These are phyloP conservation scores for Sparassis latifolia DNA, from an alignment of 1,284 basidiomycete species.

Conservation along the genomic window DNA sequence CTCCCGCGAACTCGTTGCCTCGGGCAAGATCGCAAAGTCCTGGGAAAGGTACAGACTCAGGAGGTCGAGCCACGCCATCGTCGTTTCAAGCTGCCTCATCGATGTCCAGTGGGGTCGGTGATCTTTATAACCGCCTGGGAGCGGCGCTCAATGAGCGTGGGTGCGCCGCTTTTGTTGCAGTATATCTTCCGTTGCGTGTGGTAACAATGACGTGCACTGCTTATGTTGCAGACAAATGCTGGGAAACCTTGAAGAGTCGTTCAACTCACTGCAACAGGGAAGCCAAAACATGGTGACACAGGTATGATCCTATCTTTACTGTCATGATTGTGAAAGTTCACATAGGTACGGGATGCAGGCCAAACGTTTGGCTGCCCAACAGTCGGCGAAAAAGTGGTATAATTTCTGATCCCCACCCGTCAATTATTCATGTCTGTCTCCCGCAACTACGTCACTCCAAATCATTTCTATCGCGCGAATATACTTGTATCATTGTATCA, in stretches of 20 bases:
- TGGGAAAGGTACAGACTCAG: background rate
- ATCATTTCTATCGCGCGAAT: background rate
- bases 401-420: constrained; percentile 1
- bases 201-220: no score
- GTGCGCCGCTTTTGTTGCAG: constrained; percentile 27
- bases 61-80: background rate
- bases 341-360: constrained; percentile 1
- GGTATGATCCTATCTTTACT: constrained; percentile 27
- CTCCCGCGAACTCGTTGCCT: background rate
- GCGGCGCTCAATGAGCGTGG: constrained; percentile 58
- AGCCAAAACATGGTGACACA: constrained; percentile 60
- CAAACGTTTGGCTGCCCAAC: constrained; percentile 7
- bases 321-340: no score
- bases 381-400: constrained; percentile 8
- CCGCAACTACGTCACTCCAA: no score
- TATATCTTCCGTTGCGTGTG: no score
- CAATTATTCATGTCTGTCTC: background rate
- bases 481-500: background rate
- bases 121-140: constrained; percentile 39
- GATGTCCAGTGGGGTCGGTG: constrained; percentile 33
- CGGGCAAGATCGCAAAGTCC: no score
- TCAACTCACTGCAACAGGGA: constrained; percentile 56
- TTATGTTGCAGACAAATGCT: constrained; percentile 43
- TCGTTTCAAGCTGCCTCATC: constrained; percentile 13
- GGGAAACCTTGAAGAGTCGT: constrained; percentile 51